Percentiles rank a stretch among this genome's conserved stretches.
Evolutionary conservation across 768 basidiomycete species (phyloP).

Genomic region (Tricholoma saponaceum): DNA sequence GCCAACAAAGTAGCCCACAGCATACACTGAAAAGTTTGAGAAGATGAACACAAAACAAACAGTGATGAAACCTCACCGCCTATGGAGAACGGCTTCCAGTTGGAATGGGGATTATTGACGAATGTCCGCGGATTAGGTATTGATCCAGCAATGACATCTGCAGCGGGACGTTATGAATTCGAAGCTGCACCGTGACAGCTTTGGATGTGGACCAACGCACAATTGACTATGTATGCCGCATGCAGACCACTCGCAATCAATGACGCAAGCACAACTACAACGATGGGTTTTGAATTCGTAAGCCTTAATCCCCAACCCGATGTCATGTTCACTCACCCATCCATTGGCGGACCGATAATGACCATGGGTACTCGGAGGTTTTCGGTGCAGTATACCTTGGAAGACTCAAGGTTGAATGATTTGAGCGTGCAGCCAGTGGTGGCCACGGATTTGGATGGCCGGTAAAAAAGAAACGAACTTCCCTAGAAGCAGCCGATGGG

Average conservation of each 20-base stretch:
- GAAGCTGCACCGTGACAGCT: neutral
- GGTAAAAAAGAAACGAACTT: neutral
- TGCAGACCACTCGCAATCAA: neutral
- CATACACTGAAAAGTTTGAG: constrained; percentile 6
- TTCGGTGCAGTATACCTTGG: neutral
- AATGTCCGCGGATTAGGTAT: constrained; percentile 8
- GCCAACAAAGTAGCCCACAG: constrained; percentile 9
- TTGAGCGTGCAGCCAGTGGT: neutral
- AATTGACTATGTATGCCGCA: neutral
- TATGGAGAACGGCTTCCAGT: constrained; percentile 15
- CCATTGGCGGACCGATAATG: neutral
- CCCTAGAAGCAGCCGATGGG: neutral
- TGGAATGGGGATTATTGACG: constrained; percentile 8
- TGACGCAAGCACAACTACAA: neutral
- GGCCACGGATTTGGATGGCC: neutral
- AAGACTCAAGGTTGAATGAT: too few species aligned
- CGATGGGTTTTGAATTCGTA: neutral
- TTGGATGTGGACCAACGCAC: neutral
- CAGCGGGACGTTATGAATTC: neutral
- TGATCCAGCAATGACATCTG: constrained; percentile 12
- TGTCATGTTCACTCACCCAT: neutral
- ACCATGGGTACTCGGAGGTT: neutral
- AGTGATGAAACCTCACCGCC: constrained; percentile 2
- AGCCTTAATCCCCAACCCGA: too few species aligned
- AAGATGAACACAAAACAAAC: neutral